These are phyloP conservation scores for Solanum paucissectum DNA, from an alignment of 257 asterid genomes.

Conservation along the genomic window DNA sequence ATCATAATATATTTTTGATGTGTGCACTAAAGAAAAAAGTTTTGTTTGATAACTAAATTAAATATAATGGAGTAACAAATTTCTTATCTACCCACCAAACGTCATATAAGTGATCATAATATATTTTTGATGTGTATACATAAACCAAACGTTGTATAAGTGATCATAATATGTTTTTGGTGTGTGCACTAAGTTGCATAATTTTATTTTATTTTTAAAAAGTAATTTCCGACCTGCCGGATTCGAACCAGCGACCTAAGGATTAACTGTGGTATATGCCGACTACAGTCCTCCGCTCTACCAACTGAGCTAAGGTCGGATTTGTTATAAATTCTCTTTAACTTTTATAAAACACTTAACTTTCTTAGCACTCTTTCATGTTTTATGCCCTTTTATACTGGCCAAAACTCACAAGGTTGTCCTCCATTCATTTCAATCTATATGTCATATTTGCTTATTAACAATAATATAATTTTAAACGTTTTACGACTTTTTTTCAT, in stretches of 20 bases:
- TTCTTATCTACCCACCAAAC: neutral
- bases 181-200: neutral
- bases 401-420: neutral
- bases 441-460: no score
- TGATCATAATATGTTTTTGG: no score
- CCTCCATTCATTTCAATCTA: neutral
- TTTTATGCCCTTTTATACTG: no score
- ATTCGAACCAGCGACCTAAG: slow-evolving; percentile 46
- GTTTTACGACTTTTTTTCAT: neutral
- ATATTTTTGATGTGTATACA: no score
- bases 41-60: neutral
- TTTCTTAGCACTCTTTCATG: neutral
- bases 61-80: no score
- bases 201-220: no score
- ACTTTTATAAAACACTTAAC: no score
- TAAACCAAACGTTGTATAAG: no score
- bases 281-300: slow-evolving; percentile 73
- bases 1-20: neutral
- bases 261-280: neutral
- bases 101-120: no score
- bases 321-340: fast-evolving
- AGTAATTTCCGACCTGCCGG: slow-evolving; percentile 24
- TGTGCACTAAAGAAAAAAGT: neutral
- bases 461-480: neutral
- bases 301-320: slow-evolving; percentile 77